Percentiles rank a stretch among this genome's conserved stretches.
Evolutionary conservation across 2,329 filamentous ascomycete species (phyloP).

Genomic region (Beauveria rudraprayagi): DNA sequence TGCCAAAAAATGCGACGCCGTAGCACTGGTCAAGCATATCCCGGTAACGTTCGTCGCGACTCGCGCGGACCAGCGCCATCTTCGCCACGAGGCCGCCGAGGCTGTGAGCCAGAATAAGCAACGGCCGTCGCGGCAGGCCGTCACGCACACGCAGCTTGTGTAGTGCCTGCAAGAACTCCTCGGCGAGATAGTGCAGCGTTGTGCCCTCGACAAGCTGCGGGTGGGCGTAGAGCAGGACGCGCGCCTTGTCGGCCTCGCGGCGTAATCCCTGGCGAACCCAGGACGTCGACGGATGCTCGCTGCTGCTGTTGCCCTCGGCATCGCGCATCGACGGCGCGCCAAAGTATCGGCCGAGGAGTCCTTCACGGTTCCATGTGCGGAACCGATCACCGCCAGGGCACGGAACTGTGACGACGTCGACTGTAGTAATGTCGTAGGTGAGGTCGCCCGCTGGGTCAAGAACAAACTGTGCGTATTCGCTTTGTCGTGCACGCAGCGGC

Average conservation of each 20-base stretch:
- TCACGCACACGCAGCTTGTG: slow-evolving; percentile 24
- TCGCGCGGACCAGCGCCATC: slow-evolving; percentile 43
- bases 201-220: slow-evolving; percentile 32
- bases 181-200: slow-evolving; percentile 37
- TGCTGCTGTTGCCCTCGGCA: slow-evolving; percentile 20
- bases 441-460: slow-evolving; percentile 27
- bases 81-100: slow-evolving; percentile 54
- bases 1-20: slow-evolving; percentile 52
- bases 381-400: slow-evolving; percentile 45
- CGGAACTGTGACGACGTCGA: slow-evolving; percentile 46
- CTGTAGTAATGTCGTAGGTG: slow-evolving; percentile 43
- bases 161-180: slow-evolving; percentile 39
- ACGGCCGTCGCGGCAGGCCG: slow-evolving; percentile 34
- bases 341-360: slow-evolving; percentile 39
- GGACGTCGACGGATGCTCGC: slow-evolving; percentile 26
- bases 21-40: slow-evolving; percentile 48
- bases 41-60: slow-evolving; percentile 27
- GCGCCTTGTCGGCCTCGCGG: slow-evolving; percentile 36
- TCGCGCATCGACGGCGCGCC: slow-evolving; percentile 33
- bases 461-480: slow-evolving; percentile 19
- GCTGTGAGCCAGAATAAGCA: slow-evolving; percentile 55
- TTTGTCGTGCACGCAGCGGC: not conserved
- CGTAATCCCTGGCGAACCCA: slow-evolving; percentile 48
- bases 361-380: slow-evolving; percentile 46
- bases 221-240: slow-evolving; percentile 45